A percentile compares a stretch with the other conserved stretches of the same genome.
Evolutionary conservation across 1,284 basidiomycete genomes (phyloP).

Genomic region (Trametes polyzona): DNA sequence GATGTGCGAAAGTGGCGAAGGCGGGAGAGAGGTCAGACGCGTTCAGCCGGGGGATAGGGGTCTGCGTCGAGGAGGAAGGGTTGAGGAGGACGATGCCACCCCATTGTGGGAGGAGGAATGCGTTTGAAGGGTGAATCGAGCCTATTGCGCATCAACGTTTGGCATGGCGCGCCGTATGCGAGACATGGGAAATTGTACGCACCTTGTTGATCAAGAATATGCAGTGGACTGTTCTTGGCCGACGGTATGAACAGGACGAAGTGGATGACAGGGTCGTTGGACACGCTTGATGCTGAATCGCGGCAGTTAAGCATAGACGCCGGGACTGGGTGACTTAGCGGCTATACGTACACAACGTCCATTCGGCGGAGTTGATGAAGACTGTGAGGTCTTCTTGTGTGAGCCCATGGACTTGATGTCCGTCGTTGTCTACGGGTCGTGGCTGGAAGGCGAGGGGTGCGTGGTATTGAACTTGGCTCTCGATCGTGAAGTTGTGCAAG

Average conservation of each 20-base stretch:
- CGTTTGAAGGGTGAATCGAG: conserved; percentile 51
- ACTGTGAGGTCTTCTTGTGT: conserved; percentile 83
- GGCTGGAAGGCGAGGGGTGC: conserved; percentile 88
- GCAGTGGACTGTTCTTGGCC: conserved; percentile 66
- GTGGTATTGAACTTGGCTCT: conserved; percentile 93
- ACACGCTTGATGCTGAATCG: conserved; percentile 72
- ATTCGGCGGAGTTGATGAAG: conserved; percentile 95
- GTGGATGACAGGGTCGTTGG: conserved; percentile 91
- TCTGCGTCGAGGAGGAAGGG: conserved; percentile 33
- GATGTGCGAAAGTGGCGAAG: conserved; percentile 76
- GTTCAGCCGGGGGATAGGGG: conserved; percentile 49
- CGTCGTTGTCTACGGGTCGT: conserved; percentile 36
- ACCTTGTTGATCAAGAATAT: conserved; percentile 67
- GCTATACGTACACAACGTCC: conserved; percentile 78
- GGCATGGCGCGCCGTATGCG: not conserved
- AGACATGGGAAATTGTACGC: conserved; percentile 15
- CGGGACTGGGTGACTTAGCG: not conserved
- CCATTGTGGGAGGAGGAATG: conserved; percentile 95
- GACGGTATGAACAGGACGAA: conserved; percentile 93
- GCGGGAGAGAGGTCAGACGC: conserved; percentile 51
- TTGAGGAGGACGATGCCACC: conserved; percentile 89
- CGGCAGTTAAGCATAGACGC: not conserved
- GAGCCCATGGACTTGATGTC: conserved; percentile 55
- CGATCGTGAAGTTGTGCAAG: conserved; percentile 90
- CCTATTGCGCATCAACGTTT: conserved; percentile 34